phyloP scores from a whole-genome alignment of 352 stramenopile species.

The Globisporangium iwayamae region DNA sequence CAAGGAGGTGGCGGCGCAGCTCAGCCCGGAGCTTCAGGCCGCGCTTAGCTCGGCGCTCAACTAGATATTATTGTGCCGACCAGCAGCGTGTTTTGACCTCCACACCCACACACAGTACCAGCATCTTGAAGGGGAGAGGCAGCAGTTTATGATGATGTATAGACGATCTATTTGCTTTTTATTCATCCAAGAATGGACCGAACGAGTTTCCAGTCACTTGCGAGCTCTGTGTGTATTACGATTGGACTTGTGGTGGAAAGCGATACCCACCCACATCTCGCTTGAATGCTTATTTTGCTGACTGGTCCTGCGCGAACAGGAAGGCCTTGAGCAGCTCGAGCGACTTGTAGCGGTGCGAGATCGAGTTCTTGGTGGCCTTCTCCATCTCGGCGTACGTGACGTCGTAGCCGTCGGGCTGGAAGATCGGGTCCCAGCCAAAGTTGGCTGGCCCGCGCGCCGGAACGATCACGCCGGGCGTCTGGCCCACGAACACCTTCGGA shows the following conservation, averaged over 20 bases:
- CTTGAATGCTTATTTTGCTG: neutral
- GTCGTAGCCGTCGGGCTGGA: constrained; percentile 81
- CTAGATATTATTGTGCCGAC: constrained; percentile 28
- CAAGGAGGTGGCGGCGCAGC: constrained; percentile 69
- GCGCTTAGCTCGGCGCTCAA: constrained; percentile 55
- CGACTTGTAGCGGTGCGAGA: constrained; percentile 88
- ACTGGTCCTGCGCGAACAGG: constrained; percentile 19
- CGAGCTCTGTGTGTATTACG: neutral
- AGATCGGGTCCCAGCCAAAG: constrained; percentile 92
- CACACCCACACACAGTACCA: no score
- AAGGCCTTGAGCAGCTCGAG: constrained; percentile 60
- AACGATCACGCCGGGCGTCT: constrained; percentile 92
- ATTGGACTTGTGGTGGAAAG: neutral
- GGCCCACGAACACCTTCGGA: constrained; percentile 92
- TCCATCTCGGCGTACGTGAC: constrained; percentile 91
- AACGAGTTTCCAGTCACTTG: neutral
- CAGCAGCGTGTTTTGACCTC: neutral
- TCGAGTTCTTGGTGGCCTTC: constrained; percentile 87
- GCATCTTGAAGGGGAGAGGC: neutral
- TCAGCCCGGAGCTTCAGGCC: constrained; percentile 69
- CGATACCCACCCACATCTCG: no score
- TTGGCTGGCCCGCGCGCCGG: constrained; percentile 75
- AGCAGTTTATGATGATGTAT: constrained; percentile 7
- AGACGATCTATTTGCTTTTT: constrained; percentile 19
- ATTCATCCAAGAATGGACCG: neutral